Evolutionary conservation across 2,329 filamentous ascomycete species (phyloP).

Genomic region (Paraphaeosphaeria minitans): DNA sequence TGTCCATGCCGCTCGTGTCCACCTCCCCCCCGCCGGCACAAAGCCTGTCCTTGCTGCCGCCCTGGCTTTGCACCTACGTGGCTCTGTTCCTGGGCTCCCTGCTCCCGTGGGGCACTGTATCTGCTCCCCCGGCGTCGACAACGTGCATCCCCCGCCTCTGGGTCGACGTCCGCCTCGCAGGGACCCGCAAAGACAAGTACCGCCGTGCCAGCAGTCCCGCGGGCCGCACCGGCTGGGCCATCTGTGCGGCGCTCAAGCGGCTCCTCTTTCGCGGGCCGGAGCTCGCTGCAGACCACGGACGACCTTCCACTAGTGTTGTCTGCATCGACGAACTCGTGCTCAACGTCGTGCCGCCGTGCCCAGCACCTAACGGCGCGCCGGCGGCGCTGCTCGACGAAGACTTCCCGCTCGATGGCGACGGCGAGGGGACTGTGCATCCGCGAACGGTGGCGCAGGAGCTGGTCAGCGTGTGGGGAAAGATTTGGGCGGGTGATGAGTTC

Average conservation of each 20-base stretch:
- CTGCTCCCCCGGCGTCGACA: constrained; percentile 10
- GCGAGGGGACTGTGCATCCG: constrained; percentile 32
- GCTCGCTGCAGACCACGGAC: constrained; percentile 15
- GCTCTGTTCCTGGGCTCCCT: too few relatives aligned
- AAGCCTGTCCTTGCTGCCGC: constrained; percentile 9
- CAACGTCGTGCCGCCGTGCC: constrained; percentile 34
- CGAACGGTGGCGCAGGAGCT: constrained; percentile 35
- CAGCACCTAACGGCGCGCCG: constrained; percentile 8
- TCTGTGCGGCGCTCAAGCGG: constrained; percentile 41
- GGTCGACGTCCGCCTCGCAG: constrained; percentile 37
- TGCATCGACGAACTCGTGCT: constrained; percentile 38
- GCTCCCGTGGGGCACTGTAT: not conserved
- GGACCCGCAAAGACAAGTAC: constrained; percentile 28
- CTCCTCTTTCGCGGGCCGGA: constrained; percentile 35
- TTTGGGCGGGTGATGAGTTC: constrained; percentile 38
- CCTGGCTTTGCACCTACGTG: constrained; percentile 17
- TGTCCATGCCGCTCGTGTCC: constrained; percentile 35
- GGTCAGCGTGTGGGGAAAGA: constrained; percentile 39
- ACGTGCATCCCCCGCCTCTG: constrained; percentile 32
- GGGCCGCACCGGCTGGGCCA: constrained; percentile 39
- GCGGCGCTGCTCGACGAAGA: constrained; percentile 26
- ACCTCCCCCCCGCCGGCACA: constrained; percentile 17
- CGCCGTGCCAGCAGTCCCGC: constrained; percentile 22
- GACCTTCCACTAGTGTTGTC: constrained; percentile 14
- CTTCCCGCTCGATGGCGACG: constrained; percentile 21